Evolutionary conservation across 129 eudicot genomes (phyloP), one percentile per base, ranked within the genome.

Genomic region (Escallonia rubra): DNA sequence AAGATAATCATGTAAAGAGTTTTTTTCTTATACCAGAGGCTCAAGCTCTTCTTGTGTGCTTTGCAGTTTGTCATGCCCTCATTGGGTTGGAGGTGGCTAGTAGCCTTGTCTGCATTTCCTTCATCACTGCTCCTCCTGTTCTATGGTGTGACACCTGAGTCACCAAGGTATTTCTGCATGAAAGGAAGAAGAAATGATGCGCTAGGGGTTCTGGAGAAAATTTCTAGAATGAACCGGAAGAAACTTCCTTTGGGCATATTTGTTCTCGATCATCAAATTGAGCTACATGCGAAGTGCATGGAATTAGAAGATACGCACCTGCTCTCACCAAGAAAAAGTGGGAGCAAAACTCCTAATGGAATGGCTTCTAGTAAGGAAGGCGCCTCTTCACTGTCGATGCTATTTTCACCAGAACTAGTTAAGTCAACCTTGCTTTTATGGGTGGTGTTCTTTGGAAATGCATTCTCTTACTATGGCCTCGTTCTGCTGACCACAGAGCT

Each of bases 51-150:
- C 40, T 42, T 68, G 9, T 15, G 16, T 23, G 8, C 47, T 64
- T 69, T 76, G 74, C 86, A 89, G 96, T 69, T 86, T 80, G 83
- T 90, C 74, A 90, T 90, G 96, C 95, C 95, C 43, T 75, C 84
- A 41, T 71, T 86, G 72, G 96, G 94, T 63, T 89, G 96, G 96
- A 83, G 96, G 69, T 86, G 96, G 96, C 78, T 90, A 58, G 90
- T 90, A 59, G 96, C 85, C 39, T 59, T 90, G 62, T 86, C 96
- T 74, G 75, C 95, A 57, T 62, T 90, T 51, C 95, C 96, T 44
- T 79, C 94, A 53, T 79, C 78, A 43, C 58, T 79, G 60, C 80
- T 86, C 51, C 90, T 86, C 64, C 8, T 81, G 57, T 83, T 86
- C 70, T 81, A 79, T 64, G 59, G 70, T 3, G 43, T 75, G 58